These are phyloP conservation scores for Chlorencoelia australis DNA, from an alignment of 2,329 filamentous ascomycete genomes.

Conservation along the genomic window DNA sequence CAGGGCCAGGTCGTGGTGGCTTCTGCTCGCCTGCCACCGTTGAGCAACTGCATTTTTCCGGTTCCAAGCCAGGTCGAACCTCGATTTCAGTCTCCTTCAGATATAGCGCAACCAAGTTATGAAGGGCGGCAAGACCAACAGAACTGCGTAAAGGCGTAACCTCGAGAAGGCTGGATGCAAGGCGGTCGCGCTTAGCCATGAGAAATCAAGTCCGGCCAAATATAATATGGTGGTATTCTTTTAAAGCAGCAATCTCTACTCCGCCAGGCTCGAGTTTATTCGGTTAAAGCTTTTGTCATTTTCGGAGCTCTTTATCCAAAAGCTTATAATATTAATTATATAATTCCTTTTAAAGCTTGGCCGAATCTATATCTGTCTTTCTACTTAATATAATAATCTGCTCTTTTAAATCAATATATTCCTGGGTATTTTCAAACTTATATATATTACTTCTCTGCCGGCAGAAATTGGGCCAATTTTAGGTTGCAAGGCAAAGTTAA, in stretches of 20 bases:
- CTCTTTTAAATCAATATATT: background rate
- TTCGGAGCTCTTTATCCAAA: constrained; percentile 1
- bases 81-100: background rate
- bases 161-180: constrained; percentile 1
- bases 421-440: constrained; percentile 1
- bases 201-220: constrained; percentile 3
- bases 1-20: background rate
- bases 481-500: constrained; percentile 1
- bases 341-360: background rate
- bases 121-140: background rate
- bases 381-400: background rate
- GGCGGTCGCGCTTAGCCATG: constrained; percentile 1
- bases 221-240: constrained; percentile 3
- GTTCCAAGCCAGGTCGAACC: background rate
- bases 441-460: background rate
- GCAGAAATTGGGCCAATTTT: background rate
- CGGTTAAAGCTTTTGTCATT: constrained; percentile 4
- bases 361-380: background rate
- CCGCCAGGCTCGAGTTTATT: constrained; percentile 3
- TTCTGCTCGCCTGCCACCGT: background rate
- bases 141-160: background rate
- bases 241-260: constrained; percentile 1
- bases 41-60: background rate
- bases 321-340: constrained; percentile 1
- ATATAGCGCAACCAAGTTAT: background rate